These are phyloP conservation scores for Carpinus viminea DNA, from an alignment of 306 rosid species.

Conservation along the genomic window DNA sequence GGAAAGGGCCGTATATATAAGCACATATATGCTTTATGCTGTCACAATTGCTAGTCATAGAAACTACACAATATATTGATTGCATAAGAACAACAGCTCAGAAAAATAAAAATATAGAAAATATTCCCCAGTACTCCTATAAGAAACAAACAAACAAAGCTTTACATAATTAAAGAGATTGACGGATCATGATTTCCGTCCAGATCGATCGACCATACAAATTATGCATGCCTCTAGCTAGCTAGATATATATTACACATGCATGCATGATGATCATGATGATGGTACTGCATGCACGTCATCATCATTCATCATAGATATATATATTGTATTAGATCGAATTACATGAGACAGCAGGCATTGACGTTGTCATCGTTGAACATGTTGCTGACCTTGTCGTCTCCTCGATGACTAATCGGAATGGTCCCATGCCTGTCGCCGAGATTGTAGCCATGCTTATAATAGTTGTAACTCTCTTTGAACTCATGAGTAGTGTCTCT, in stretches of 20 bases:
- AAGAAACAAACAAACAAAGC: too few species aligned
- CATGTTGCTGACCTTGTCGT: conserved; percentile 91
- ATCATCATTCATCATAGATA: not conserved
- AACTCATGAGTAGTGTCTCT: conserved; percentile 72
- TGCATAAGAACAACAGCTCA: not conserved
- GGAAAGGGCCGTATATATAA: not conserved
- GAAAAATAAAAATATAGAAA: conserved; percentile 5
- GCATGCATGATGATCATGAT: too few species aligned
- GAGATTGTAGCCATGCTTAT: conserved; percentile 82
- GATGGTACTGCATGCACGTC: too few species aligned
- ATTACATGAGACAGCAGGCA: conserved; percentile 80
- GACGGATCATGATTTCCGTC: too few species aligned
- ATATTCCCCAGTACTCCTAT: conserved; percentile 18
- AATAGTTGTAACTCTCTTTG: conserved; percentile 83
- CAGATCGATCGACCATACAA: too few species aligned
- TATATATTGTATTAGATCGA: not conserved
- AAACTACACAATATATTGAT: not conserved
- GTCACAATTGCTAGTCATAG: not conserved
- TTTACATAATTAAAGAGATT: too few species aligned
- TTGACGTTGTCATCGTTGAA: conserved; percentile 92
- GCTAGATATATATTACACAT: too few species aligned
- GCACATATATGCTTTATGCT: not conserved
- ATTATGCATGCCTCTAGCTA: too few species aligned
- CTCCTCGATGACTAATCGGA: conserved; percentile 72
- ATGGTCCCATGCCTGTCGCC: conserved; percentile 75